A percentile compares a stretch with the other conserved stretches of the same genome.
Conservation (phyloP, 805 yeast genomes). For the Yarrowia divulgata region DNA sequence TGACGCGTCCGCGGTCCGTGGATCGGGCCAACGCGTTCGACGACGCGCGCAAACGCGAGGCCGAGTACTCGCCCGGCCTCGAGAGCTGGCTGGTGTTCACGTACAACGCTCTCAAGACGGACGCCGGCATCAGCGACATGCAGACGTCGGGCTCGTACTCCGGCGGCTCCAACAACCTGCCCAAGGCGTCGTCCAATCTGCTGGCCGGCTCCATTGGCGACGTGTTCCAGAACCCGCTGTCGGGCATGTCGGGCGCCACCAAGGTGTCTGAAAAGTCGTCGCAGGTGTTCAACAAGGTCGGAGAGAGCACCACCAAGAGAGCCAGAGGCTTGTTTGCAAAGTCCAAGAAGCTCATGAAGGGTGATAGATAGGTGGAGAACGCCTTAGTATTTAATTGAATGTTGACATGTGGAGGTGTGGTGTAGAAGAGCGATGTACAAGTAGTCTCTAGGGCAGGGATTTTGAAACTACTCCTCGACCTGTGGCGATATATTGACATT, state of each 20-base stretch:
- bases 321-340: slow-evolving; percentile 50
- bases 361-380: neutral
- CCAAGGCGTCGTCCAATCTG: slow-evolving; percentile 41
- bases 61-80: slow-evolving; percentile 50
- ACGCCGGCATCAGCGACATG: slow-evolving; percentile 21
- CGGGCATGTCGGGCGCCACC: slow-evolving; percentile 37
- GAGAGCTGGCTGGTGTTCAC: slow-evolving; percentile 48
- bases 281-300: slow-evolving; percentile 45
- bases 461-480: too few relatives aligned
- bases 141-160: slow-evolving; percentile 44
- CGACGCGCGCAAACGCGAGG: slow-evolving; percentile 47
- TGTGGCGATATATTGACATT: too few relatives aligned
- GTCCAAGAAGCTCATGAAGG: slow-evolving; percentile 46
- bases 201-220: slow-evolving; percentile 33
- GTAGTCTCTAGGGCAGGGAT: too few relatives aligned
- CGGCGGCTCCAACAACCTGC: slow-evolving; percentile 36
- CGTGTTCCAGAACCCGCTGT: slow-evolving; percentile 43
- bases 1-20: slow-evolving; percentile 45
- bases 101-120: slow-evolving; percentile 31
- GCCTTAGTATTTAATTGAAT: neutral
- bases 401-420: neutral
- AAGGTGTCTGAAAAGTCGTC: slow-evolving; percentile 40
- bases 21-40: slow-evolving; percentile 48
- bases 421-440: too few relatives aligned
- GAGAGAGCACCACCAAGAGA: slow-evolving; percentile 49